Conservation (phyloP, 208 protist genomes). For the Trypanosomatidae sp. region DNA sequence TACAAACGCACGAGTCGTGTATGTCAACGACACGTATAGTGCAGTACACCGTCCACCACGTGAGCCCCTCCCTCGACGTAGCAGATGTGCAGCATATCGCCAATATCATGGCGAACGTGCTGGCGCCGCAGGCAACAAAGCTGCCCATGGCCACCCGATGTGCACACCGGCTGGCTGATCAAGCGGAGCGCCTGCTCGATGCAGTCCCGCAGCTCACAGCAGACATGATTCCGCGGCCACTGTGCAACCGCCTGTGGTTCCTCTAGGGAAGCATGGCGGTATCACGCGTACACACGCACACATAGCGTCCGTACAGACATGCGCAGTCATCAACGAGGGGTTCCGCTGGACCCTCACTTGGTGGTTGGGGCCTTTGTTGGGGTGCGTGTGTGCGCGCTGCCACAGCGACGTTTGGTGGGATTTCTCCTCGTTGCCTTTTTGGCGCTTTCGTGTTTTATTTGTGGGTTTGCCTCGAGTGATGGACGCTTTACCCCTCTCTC, state of each 20-base stretch:
- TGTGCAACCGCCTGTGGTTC: constrained; percentile 82
- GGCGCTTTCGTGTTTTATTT: background rate
- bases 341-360: background rate
- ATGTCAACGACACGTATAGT: constrained; percentile 87
- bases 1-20: constrained; percentile 85
- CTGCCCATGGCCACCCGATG: constrained; percentile 89
- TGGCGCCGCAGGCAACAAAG: constrained; percentile 81
- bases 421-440: background rate
- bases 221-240: constrained; percentile 77
- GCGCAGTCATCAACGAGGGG: background rate
- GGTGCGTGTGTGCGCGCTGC: background rate
- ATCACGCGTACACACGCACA: background rate
- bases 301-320: background rate
- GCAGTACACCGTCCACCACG: constrained; percentile 79
- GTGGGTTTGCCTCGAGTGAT: background rate
- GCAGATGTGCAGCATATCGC: constrained; percentile 80
- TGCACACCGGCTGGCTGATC: constrained; percentile 75
- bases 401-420: background rate
- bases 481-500: background rate
- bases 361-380: background rate
- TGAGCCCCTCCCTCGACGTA: constrained; percentile 68
- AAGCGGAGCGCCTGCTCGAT: constrained; percentile 75
- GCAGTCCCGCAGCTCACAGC: constrained; percentile 64
- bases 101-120: constrained; percentile 70
- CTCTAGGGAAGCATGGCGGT: constrained; percentile 30